Conservation (phyloP, 306 rosid genomes). For the Mimosa pudica region DNA sequence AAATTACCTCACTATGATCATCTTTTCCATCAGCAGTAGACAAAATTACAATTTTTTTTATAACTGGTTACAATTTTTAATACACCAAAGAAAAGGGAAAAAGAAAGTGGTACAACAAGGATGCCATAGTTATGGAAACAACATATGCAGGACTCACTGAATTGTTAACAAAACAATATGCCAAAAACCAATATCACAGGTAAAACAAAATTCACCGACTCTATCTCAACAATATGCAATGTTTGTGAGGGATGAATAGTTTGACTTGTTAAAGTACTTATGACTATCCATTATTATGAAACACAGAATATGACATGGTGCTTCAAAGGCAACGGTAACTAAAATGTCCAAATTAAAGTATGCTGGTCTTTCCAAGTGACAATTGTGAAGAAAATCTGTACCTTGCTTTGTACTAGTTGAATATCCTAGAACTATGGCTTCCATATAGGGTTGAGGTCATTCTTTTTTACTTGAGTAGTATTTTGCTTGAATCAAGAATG, state of each 20-base stretch:
- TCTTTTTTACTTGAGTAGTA: conserved; percentile 73
- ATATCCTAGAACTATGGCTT: conserved; percentile 65
- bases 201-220: neutral
- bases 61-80: no score
- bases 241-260: neutral
- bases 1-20: conserved; percentile 56
- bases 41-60: no score
- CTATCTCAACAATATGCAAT: conserved; percentile 1
- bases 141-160: neutral
- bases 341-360: conserved; percentile 20
- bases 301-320: conserved; percentile 1
- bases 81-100: neutral
- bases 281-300: neutral
- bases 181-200: neutral
- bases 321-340: conserved; percentile 24
- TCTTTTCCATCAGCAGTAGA: conserved; percentile 58
- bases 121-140: neutral
- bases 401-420: conserved; percentile 90
- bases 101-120: neutral
- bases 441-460: conserved; percentile 74
- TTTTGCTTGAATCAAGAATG: no score
- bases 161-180: neutral
- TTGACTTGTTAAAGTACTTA: neutral
- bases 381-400: conserved; percentile 30
- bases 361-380: neutral